Evolutionary conservation across 129 eudicot genomes (phyloP).

Genomic region (Ambrosia artemisiifolia): DNA sequence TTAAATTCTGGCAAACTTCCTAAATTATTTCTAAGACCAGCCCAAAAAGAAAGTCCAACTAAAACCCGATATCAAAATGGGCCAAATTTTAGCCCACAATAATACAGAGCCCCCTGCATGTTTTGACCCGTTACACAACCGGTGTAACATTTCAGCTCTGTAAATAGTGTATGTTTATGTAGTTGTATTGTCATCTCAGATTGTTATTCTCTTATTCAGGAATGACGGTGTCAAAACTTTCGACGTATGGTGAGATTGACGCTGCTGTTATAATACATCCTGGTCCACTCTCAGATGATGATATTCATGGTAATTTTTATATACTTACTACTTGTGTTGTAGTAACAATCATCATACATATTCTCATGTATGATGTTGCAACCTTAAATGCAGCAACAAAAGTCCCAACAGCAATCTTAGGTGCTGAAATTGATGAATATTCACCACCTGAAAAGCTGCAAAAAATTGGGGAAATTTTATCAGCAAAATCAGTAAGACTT

Average conservation of each 20-base stretch:
- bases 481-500: constrained; percentile 38
- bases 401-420: constrained; percentile 50
- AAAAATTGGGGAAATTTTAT: constrained; percentile 36
- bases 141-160: not conserved
- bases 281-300: constrained; percentile 34
- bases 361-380: not conserved
- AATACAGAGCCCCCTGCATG: no score
- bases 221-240: constrained; percentile 31
- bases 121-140: not conserved
- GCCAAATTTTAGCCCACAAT: no score
- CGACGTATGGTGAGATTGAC: constrained; percentile 41
- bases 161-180: not conserved
- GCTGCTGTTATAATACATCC: constrained; percentile 62
- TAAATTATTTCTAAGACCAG: no score
- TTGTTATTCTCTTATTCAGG: constrained; percentile 19
- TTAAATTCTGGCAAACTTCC: no score
- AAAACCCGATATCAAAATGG: no score
- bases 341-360: not conserved
- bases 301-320: constrained; percentile 31
- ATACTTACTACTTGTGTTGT: not conserved
- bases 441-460: constrained; percentile 40
- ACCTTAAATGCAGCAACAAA: constrained; percentile 26
- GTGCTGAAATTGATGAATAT: constrained; percentile 42
- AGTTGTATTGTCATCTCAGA: not conserved
- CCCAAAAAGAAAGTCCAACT: no score